Conservation (phyloP, 257 asterid species). For the Scutellaria minor region DNA sequence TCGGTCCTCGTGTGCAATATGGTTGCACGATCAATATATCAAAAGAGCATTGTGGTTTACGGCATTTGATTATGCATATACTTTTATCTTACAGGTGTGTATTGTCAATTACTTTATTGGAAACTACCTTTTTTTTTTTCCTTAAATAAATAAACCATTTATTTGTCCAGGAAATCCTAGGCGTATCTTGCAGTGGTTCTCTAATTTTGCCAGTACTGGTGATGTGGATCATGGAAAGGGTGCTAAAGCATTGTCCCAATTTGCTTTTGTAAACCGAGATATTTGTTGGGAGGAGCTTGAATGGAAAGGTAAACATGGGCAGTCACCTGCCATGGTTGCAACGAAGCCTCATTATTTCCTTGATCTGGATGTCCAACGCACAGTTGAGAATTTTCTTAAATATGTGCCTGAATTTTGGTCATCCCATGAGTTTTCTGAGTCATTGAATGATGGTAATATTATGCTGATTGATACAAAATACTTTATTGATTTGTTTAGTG, state of each 20-base stretch:
- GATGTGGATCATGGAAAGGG: constrained; percentile 77
- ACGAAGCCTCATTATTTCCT: constrained; percentile 98
- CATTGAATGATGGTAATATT: constrained; percentile 83
- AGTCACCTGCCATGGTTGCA: constrained; percentile 99
- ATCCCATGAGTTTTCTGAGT: constrained; percentile 81
- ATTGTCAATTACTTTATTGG: neutral
- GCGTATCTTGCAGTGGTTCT: constrained; percentile 87
- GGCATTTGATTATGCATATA: neutral
- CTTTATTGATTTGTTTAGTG: constrained; percentile 66
- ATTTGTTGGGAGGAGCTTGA: constrained; percentile 98
- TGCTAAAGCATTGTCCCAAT: constrained; percentile 89
- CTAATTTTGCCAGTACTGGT: constrained; percentile 65
- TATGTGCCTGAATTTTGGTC: constrained; percentile 98
- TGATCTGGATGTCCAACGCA: constrained; percentile 85
- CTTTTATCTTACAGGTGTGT: neutral
- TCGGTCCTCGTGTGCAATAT: constrained; percentile 8
- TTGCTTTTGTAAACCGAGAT: constrained; percentile 91
- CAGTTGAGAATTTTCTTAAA: constrained; percentile 92
- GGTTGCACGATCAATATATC: constrained; percentile 16
- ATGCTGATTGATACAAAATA: constrained; percentile 62
- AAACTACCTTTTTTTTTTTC: neutral
- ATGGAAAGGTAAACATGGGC: constrained; percentile 99
- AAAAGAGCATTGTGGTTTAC: neutral
- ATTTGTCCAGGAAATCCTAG: constrained; percentile 67
- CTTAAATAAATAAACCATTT: constrained; percentile 13